These are phyloP conservation scores for Septoria linicola DNA, from an alignment of 2,329 filamentous ascomycete genomes.

Conservation along the genomic window DNA sequence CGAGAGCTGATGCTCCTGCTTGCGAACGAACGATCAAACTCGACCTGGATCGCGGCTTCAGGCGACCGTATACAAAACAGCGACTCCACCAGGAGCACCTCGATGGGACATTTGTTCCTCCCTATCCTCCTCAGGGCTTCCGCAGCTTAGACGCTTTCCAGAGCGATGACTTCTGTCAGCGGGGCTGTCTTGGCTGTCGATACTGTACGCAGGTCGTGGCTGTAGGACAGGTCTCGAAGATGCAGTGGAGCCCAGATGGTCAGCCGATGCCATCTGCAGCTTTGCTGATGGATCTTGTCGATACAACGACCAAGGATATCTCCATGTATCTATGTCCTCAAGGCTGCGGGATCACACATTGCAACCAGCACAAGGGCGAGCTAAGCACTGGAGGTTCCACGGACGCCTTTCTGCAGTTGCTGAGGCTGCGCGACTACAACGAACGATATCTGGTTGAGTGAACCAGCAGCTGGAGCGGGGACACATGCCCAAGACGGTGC, in stretches of 20 bases:
- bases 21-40: conserved; percentile 2
- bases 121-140: neutral
- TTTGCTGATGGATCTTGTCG: neutral
- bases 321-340: neutral
- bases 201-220: conserved; percentile 4
- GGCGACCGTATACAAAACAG: neutral
- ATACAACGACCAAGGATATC: neutral
- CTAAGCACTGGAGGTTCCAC: neutral
- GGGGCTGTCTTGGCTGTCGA: neutral
- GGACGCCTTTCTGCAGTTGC: neutral
- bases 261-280: neutral
- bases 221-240: conserved; percentile 1
- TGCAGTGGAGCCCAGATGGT: neutral
- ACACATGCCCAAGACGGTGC: no score
- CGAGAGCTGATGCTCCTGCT: neutral
- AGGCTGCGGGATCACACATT: conserved; percentile 1
- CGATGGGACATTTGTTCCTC: neutral
- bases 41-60: conserved; percentile 2
- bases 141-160: neutral
- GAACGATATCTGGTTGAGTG: neutral
- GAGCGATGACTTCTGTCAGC: neutral
- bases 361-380: conserved; percentile 1
- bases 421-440: neutral
- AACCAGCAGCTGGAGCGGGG: no score
- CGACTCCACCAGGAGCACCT: neutral